A percentile compares a stretch with the other conserved stretches of the same genome.
Evolutionary conservation across 202 grass and related monocot species (phyloP).

Genomic region (Zoysia matrella): DNA sequence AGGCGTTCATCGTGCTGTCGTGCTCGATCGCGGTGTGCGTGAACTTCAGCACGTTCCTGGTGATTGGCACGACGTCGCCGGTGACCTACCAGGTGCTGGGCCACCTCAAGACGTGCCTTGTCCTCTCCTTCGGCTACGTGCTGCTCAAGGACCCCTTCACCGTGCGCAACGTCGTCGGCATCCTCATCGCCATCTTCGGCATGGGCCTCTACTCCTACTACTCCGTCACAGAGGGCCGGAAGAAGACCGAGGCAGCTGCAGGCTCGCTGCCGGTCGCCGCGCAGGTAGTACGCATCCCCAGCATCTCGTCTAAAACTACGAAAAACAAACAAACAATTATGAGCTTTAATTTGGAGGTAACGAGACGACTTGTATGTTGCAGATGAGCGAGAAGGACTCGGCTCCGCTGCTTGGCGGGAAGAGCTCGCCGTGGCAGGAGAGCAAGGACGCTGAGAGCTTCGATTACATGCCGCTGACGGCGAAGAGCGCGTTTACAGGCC

Average conservation of each 20-base stretch:
- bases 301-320: too few species aligned
- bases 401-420: constrained; percentile 15
- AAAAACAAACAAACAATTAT: not conserved
- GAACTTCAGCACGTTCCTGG: too few species aligned
- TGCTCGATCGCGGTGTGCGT: constrained; percentile 81
- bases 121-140: constrained; percentile 85
- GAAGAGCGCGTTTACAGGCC: constrained; percentile 55
- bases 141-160: constrained; percentile 82
- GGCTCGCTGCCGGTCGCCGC: constrained; percentile 38
- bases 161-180: not conserved
- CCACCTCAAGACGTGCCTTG: constrained; percentile 92
- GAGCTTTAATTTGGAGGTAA: not conserved
- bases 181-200: too few species aligned
- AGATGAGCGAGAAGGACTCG: too few species aligned
- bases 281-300: constrained; percentile 12
- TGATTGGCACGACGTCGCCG: constrained; percentile 50
- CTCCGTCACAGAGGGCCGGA: constrained; percentile 66
- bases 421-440: constrained; percentile 47
- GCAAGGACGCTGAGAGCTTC: constrained; percentile 46
- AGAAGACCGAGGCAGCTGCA: constrained; percentile 48
- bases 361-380: not conserved
- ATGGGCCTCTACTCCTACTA: not conserved
- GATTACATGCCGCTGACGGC: constrained; percentile 58
- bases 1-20: constrained; percentile 82
- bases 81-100: constrained; percentile 96